Percentiles rank a stretch among this genome's conserved stretches.
These are phyloP conservation scores for Suillus clintonianus DNA, from an alignment of 768 basidiomycete genomes.

Conservation along the genomic window DNA sequence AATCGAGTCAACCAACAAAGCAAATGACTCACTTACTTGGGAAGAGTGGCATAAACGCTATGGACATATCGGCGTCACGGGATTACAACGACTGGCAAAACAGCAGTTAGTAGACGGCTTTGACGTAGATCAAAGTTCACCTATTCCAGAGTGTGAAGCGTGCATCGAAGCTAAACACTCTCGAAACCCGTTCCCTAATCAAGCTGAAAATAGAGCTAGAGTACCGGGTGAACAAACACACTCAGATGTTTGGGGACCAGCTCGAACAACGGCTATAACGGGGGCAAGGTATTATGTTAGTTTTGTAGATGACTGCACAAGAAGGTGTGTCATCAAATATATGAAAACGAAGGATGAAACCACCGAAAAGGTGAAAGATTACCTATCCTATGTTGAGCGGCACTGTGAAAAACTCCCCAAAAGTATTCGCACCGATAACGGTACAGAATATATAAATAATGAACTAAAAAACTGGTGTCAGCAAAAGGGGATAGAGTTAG, in stretches of 20 bases:
- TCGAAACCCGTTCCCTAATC: not conserved
- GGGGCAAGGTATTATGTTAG: conserved; percentile 26
- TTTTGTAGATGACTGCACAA: conserved; percentile 18
- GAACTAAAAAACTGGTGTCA: conserved; percentile 21
- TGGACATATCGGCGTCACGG: not conserved
- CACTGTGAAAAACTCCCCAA: conserved; percentile 1
- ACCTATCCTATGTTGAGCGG: conserved; percentile 13
- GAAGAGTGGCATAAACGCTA: not conserved
- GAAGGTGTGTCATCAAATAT: conserved; percentile 14
- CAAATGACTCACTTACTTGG: too few relatives aligned
- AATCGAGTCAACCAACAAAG: too few relatives aligned
- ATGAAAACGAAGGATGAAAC: conserved; percentile 23
- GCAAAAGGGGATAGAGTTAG: conserved; percentile 29
- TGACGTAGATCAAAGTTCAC: not conserved
- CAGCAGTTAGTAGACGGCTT: not conserved
- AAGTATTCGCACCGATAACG: conserved; percentile 29
- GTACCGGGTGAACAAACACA: not conserved
- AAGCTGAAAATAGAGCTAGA: too few relatives aligned
- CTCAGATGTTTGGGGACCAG: conserved; percentile 28
- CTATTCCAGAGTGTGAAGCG: not conserved
- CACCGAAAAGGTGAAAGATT: conserved; percentile 16
- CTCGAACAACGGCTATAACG: conserved; percentile 13
- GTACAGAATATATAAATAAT: conserved; percentile 31
- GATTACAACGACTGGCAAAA: not conserved
- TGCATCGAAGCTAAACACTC: conserved; percentile 6